Percentiles rank a stretch among this genome's conserved stretches.
Conservation (phyloP, 2,329 filamentous ascomycete species). For the Cercospora brassicicola region DNA sequence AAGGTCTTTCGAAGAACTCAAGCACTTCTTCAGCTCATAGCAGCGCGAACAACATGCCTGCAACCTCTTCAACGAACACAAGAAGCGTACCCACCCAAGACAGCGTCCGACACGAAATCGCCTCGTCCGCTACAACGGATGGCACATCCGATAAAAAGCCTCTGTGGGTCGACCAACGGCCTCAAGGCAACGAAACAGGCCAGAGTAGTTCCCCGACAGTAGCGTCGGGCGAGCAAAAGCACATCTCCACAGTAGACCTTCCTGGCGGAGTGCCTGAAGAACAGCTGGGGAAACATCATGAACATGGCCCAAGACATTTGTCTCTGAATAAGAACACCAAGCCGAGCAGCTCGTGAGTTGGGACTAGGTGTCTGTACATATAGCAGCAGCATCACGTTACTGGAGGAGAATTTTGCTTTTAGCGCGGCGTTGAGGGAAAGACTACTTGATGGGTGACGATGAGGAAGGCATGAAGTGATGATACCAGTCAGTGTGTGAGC, state of each 20-base stretch:
- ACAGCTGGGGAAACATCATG: constrained; percentile 37
- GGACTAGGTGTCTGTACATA: background rate
- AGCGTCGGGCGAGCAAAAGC: constrained; percentile 17
- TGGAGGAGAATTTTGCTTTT: background rate
- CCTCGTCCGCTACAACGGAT: constrained; percentile 23
- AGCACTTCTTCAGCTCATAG: background rate
- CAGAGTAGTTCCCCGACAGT: constrained; percentile 29
- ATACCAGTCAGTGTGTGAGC: background rate
- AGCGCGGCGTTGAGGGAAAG: background rate
- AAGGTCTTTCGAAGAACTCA: background rate
- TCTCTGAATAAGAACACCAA: constrained; percentile 20
- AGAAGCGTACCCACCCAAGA: constrained; percentile 4
- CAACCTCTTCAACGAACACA: background rate
- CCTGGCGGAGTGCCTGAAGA: constrained; percentile 46
- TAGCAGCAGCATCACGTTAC: background rate
- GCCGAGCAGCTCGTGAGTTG: constrained; percentile 11
- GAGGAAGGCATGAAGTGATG: background rate
- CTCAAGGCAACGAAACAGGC: constrained; percentile 16
- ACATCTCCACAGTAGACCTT: constrained; percentile 44
- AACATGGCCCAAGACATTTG: constrained; percentile 19
- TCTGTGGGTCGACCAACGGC: constrained; percentile 9
- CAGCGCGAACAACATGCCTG: background rate
- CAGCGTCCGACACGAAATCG: background rate
- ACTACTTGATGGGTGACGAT: background rate
- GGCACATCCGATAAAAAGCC: constrained; percentile 30